Evolutionary conservation across 2,329 filamentous ascomycete species (phyloP).

Genomic region (Fusarium phyllophilum): DNA sequence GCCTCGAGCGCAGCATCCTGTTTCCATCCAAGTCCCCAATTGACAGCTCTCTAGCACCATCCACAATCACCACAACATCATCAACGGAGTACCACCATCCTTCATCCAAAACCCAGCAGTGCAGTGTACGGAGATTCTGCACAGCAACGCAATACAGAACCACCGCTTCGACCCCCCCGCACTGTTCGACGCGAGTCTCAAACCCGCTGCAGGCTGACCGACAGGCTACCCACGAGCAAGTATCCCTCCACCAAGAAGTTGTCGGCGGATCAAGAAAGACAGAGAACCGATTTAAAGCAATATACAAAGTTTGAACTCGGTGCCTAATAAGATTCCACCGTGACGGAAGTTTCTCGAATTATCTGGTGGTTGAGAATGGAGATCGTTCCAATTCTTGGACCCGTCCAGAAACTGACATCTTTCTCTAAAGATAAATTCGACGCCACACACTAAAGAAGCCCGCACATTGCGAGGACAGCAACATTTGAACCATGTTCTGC

Average conservation of each 20-base stretch:
- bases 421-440: too few relatives aligned
- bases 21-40: not conserved
- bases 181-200: not conserved
- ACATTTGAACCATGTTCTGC: not conserved
- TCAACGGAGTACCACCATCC: not conserved
- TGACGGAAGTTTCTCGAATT: too few relatives aligned
- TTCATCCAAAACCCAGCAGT: fast-evolving
- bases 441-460: not conserved
- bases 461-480: not conserved
- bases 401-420: too few relatives aligned
- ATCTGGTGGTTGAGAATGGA: too few relatives aligned
- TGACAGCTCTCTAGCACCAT: not conserved
- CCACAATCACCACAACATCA: not conserved
- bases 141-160: not conserved
- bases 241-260: not conserved
- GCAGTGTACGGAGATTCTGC: fast-evolving
- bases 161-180: not conserved
- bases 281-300: not conserved
- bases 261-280: not conserved
- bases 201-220: not conserved
- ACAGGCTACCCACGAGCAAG: not conserved
- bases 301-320: too few relatives aligned
- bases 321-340: too few relatives aligned
- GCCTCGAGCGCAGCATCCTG: fast-evolving
- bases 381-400: too few relatives aligned